phyloP scores from a whole-genome alignment of 805 yeast species.

The Pichia gijzeniarum region DNA sequence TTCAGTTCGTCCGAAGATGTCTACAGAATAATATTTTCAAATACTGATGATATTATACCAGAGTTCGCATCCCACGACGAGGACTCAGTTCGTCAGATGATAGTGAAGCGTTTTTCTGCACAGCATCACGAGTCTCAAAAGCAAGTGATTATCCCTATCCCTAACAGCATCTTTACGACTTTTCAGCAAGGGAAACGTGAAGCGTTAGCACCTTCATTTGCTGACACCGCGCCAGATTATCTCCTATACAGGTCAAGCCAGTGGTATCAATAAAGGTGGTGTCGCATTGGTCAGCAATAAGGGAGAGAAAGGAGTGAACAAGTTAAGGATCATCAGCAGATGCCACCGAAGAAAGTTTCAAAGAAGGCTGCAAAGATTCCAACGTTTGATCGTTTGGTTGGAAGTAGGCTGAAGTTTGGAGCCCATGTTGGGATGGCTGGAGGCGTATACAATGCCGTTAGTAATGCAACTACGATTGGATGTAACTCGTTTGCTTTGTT shows the following conservation, averaged over 20 bases:
- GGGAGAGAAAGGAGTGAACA: background rate
- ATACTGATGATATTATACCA: background rate
- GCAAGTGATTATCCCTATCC: background rate
- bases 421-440: conserved; percentile 86
- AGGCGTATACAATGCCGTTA: conserved; percentile 41
- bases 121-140: background rate
- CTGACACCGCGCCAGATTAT: conserved; percentile 3
- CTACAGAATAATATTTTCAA: background rate
- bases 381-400: background rate
- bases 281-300: too few species aligned
- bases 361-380: background rate
- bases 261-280: too few species aligned
- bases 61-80: background rate
- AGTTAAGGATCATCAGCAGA: conserved; percentile 1
- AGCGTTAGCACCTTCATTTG: background rate
- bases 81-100: background rate
- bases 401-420: conserved; percentile 54
- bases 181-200: background rate
- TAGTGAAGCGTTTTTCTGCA: background rate
- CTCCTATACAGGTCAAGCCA: background rate
- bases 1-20: conserved; percentile 3
- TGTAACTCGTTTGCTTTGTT: conserved; percentile 88
- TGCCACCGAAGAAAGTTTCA: conserved; percentile 22
- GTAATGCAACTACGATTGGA: conserved; percentile 42
- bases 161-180: background rate